A percentile compares a stretch with the other conserved stretches of the same genome.
These are phyloP conservation scores for Clathrus columnatus DNA, from an alignment of 768 basidiomycete species.

Conservation along the genomic window DNA sequence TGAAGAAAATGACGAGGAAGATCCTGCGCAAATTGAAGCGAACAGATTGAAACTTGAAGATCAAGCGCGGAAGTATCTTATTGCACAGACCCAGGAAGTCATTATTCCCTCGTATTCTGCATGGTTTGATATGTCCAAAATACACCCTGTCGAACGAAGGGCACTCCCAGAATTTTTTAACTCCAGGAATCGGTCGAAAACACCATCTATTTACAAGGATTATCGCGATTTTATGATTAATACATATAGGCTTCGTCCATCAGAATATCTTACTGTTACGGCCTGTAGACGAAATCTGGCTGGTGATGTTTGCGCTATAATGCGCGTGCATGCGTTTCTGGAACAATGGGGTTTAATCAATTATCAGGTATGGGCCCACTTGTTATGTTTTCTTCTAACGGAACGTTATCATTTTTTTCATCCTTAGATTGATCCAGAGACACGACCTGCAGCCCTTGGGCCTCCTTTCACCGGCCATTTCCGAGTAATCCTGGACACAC, in stretches of 20 bases:
- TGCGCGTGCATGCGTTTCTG: constrained; percentile 97
- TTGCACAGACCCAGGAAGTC: constrained; percentile 94
- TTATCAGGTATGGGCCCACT: constrained; percentile 67
- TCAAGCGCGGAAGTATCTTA: constrained; percentile 88
- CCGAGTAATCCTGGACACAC: constrained; percentile 94
- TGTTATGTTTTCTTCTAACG: not conserved
- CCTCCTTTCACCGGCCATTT: constrained; percentile 99
- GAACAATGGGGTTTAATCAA: constrained; percentile 99
- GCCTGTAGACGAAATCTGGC: constrained; percentile 94
- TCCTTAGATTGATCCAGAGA: constrained; percentile 88
- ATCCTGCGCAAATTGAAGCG: constrained; percentile 75
- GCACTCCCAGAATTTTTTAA: constrained; percentile 98
- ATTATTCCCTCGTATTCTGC: constrained; percentile 95
- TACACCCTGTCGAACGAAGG: constrained; percentile 86
- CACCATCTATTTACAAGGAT: constrained; percentile 96
- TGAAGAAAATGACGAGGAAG: constrained; percentile 80
- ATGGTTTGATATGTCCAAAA: constrained; percentile 95
- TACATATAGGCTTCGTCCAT: constrained; percentile 88
- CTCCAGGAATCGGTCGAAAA: constrained; percentile 88
- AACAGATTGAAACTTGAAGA: constrained; percentile 73
- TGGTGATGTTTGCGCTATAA: constrained; percentile 96
- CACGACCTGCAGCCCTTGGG: constrained; percentile 85
- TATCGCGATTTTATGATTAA: constrained; percentile 99
- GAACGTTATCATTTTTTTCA: constrained; percentile 8
- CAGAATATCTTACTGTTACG: constrained; percentile 94